Evolutionary conservation across 805 yeast genomes (phyloP), one percentile per base, ranked within the genome.

Genomic region (Lachancea kluyveri): DNA sequence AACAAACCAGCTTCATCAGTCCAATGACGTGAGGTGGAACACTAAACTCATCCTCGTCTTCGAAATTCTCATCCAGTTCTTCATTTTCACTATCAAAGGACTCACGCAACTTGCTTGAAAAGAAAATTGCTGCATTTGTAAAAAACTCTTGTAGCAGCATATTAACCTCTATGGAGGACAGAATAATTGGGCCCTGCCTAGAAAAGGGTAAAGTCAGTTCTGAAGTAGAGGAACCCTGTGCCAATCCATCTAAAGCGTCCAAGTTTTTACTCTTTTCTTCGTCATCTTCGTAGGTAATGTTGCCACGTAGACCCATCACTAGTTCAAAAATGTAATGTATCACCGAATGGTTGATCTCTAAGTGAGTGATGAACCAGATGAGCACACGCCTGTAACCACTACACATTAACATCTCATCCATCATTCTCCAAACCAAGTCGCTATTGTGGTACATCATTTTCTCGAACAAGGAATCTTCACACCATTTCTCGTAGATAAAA

Each of bases 351-450:
- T 72, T 72, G 12, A 77, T 52, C 31, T 75, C 71, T 44, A 75
- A 53, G 50, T 76, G 84, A 1, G 86, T 76, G 13, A 81, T 52
- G 40, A 71, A 74, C 84, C 85, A 78, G 25, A 81, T 74, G 9
- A 79, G 48, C 0, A 72, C 72, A 18, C 85, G 55, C 43, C 88
- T 65, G 42, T 66, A 70, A 0, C 86, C 86, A 35, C 62, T 59
- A 31, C 77, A 71, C 84, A 80, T 79, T 33, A 81, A 59, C 65
- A 82, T 59, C 54, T 82, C 90, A 53, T 79, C 87, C 50, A 79
- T 59, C 31, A 79, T 59, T 11, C 69, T 60, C 49, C 74, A 70
- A 0, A 77, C 69, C 3, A 76, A 57, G 8, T 65, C 59, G 4
- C 74, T 73, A 47, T 79, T 77, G 34, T 60, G 57, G 15, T 63